Evolutionary conservation across 1,284 basidiomycete species (phyloP).

Genomic region (Moesziomyces sp.): DNA sequence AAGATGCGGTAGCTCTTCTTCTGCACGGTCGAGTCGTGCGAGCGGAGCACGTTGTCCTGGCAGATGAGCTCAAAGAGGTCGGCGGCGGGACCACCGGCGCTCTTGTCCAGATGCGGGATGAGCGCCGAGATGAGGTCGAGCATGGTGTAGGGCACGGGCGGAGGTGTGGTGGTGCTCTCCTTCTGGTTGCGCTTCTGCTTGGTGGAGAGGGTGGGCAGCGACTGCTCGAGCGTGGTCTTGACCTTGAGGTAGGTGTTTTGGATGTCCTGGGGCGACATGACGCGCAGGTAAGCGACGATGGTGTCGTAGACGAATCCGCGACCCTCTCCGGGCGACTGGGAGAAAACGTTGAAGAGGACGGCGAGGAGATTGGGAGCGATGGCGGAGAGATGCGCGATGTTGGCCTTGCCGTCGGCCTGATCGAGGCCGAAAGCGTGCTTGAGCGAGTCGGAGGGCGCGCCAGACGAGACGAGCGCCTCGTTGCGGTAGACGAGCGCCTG

Average conservation of each 20-base stretch:
- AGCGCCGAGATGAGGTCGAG: slow-evolving; percentile 90
- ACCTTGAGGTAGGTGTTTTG: slow-evolving; percentile 84
- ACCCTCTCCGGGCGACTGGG: slow-evolving; percentile 80
- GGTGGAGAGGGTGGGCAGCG: slow-evolving; percentile 70
- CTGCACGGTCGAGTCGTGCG: slow-evolving; percentile 81
- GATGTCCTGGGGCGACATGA: slow-evolving; percentile 75
- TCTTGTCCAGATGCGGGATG: slow-evolving; percentile 72
- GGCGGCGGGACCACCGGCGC: slow-evolving; percentile 37
- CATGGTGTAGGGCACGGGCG: slow-evolving; percentile 77
- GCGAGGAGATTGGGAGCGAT: slow-evolving; percentile 92
- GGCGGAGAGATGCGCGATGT: slow-evolving; percentile 78
- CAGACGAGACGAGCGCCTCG: slow-evolving; percentile 70
- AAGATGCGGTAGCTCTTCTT: slow-evolving; percentile 94
- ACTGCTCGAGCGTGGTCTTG: slow-evolving; percentile 79
- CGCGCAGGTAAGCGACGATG: slow-evolving; percentile 84
- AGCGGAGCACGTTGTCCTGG: slow-evolving; percentile 73
- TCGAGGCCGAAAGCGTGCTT: slow-evolving; percentile 71
- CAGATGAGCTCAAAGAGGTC: slow-evolving; percentile 71
- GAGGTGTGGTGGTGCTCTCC: slow-evolving; percentile 42
- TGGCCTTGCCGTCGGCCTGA: slow-evolving; percentile 75
- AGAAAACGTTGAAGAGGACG: slow-evolving; percentile 96
- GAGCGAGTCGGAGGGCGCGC: slow-evolving; percentile 71
- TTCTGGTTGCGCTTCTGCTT: slow-evolving; percentile 43
- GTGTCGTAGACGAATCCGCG: slow-evolving; percentile 88
- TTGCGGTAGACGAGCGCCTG: slow-evolving; percentile 83